Evolutionary conservation across 1,284 basidiomycete species (phyloP).

Genomic region (Athelia sp.): DNA sequence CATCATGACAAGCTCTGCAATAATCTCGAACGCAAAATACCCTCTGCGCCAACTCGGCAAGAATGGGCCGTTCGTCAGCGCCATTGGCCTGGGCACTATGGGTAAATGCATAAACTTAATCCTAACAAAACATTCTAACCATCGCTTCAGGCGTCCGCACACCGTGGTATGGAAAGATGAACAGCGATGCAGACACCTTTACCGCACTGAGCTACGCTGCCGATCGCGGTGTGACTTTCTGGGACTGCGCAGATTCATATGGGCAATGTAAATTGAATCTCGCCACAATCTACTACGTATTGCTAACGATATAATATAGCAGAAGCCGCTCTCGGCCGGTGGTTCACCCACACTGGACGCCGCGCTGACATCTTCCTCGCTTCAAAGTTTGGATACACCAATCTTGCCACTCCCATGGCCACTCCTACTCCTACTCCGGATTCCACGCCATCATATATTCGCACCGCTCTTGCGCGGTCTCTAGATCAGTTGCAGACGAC

Average conservation of each 20-base stretch:
- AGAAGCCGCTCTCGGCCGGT: too few relatives aligned
- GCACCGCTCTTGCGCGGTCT: conserved; percentile 28
- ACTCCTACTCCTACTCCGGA: conserved; percentile 13
- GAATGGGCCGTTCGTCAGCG: conserved; percentile 21
- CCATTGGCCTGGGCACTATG: conserved; percentile 24
- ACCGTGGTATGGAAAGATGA: conserved; percentile 4
- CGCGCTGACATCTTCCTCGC: conserved; percentile 39
- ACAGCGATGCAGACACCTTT: conserved; percentile 8
- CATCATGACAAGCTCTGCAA: too few relatives aligned
- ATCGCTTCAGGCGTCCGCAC: too few relatives aligned
- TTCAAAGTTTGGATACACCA: conserved; percentile 43
- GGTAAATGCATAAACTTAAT: conserved; percentile 15
- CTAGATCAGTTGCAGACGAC: conserved; percentile 38
- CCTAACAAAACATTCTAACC: too few relatives aligned
- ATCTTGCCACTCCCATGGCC: too few relatives aligned
- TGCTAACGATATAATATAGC: too few relatives aligned
- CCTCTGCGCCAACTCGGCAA: conserved; percentile 22
- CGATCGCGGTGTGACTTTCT: conserved; percentile 13
- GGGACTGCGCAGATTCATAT: conserved; percentile 14
- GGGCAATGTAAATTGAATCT: conserved; percentile 5
- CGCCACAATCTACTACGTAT: too few relatives aligned
- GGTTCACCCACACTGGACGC: conserved; percentile 34
- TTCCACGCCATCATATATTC: conserved; percentile 30
- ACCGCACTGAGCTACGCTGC: conserved; percentile 11
- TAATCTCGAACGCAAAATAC: too few relatives aligned